Percentiles rank a stretch among this genome's conserved stretches.
Conservation (phyloP, 1,139 yeast genomes). For the Hansenula lynferdii region DNA sequence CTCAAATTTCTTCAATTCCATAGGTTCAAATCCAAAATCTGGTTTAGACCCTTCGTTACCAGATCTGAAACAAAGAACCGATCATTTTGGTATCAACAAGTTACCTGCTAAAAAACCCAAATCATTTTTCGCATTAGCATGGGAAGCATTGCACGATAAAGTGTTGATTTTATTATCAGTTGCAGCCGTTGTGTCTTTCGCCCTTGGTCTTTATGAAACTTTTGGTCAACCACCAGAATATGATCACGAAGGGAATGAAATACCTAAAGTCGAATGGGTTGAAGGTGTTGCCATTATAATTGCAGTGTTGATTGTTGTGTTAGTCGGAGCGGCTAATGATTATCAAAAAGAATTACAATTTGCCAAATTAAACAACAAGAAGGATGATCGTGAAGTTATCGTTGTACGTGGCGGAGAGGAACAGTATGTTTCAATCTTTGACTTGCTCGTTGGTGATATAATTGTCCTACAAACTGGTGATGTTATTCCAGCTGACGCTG, state of each 20-base stretch:
- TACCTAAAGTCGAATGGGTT: conserved; percentile 92
- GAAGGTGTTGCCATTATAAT: conserved; percentile 97
- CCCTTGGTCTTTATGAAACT: conserved; percentile 88
- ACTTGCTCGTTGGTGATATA: conserved; percentile 82
- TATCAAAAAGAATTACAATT: conserved; percentile 96
- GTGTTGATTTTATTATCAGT: conserved; percentile 77
- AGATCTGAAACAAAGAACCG: conserved; percentile 13
- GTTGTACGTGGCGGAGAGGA: conserved; percentile 75
- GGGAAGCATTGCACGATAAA: conserved; percentile 87
- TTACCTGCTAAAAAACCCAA: conserved; percentile 70
- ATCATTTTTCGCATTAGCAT: conserved; percentile 62
- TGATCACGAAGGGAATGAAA: conserved; percentile 69
- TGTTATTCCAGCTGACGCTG: conserved; percentile 83
- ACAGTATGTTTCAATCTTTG: conserved; percentile 64
- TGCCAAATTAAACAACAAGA: conserved; percentile 77
- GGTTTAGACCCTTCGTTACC: conserved; percentile 40
- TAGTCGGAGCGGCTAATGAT: conserved; percentile 93
- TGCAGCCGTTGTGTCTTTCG: conserved; percentile 87
- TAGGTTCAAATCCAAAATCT: conserved; percentile 34
- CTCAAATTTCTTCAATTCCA: conserved; percentile 18
- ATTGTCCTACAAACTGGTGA: conserved; percentile 89
- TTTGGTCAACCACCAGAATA: conserved; percentile 76
- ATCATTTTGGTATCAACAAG: conserved; percentile 59
- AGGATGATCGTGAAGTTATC: conserved; percentile 77
- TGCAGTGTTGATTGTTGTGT: conserved; percentile 85